A percentile compares a stretch with the other conserved stretches of the same genome.
Conservation (phyloP, 345 rosid species). For the Populus euphratica region DNA sequence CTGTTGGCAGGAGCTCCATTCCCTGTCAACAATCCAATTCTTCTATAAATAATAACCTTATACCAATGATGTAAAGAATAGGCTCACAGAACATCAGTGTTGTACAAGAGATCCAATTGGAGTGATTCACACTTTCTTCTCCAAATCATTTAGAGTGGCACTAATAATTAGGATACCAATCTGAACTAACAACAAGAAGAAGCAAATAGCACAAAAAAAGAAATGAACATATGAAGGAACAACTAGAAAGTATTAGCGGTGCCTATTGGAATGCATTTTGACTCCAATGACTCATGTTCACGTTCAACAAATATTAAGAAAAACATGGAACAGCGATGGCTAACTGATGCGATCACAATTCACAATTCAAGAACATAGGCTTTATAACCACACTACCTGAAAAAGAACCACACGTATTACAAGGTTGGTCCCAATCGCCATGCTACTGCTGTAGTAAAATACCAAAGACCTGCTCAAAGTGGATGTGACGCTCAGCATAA, state of each 20-base stretch:
- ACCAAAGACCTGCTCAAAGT: slow-evolving; percentile 66
- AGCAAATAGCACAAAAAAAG: background rate
- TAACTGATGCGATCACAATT: background rate
- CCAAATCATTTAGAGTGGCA: background rate
- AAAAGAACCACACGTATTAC: slow-evolving; percentile 75
- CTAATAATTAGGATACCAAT: background rate
- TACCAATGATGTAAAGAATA: slow-evolving; percentile 4
- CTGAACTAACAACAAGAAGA: background rate
- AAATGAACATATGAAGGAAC: background rate
- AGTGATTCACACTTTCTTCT: background rate
- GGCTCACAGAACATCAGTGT: background rate
- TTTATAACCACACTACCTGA: slow-evolving; percentile 53
- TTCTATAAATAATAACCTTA: background rate
- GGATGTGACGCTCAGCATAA: slow-evolving; percentile 59
- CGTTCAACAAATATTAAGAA: background rate
- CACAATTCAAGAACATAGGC: background rate
- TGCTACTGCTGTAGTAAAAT: slow-evolving; percentile 86
- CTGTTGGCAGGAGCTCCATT: slow-evolving; percentile 89
- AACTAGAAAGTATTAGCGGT: background rate
- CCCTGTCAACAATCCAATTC: slow-evolving; percentile 49
- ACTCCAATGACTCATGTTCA: background rate
- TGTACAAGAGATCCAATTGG: background rate
- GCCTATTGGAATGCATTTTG: background rate
- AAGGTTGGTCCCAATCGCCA: slow-evolving; percentile 85
- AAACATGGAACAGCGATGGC: background rate